Evolutionary conservation across 2,329 filamentous ascomycete genomes (phyloP).

Genomic region (Fusarium temperatum): DNA sequence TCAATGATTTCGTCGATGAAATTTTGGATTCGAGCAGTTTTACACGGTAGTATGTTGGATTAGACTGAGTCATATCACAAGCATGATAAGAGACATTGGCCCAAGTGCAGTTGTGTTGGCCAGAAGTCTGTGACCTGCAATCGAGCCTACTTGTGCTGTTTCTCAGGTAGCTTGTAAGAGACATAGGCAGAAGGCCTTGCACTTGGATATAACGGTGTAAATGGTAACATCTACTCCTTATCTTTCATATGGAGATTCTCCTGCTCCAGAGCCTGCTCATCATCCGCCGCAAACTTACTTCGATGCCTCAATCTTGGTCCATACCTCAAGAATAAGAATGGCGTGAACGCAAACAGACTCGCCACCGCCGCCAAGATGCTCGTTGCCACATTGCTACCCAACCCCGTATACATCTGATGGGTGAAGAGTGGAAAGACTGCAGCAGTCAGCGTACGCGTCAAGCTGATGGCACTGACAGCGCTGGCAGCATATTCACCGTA

Average conservation of each 20-base stretch:
- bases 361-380: slow-evolving; percentile 5
- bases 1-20: no score
- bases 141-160: not conserved
- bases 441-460: not conserved
- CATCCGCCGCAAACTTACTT: slow-evolving; percentile 6
- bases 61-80: not conserved
- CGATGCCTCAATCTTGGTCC: not conserved
- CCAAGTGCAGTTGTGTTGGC: not conserved
- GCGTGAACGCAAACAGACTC: slow-evolving; percentile 2
- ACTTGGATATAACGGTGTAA: fast-evolving
- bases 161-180: not conserved
- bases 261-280: not conserved
- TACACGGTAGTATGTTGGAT: not conserved
- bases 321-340: not conserved
- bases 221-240: not conserved
- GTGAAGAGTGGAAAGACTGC: slow-evolving; percentile 7
- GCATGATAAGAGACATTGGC: not conserved
- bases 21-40: not conserved
- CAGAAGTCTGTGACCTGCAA: not conserved
- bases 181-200: not conserved
- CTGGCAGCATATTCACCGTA: slow-evolving; percentile 10
- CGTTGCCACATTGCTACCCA: slow-evolving; percentile 6
- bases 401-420: not conserved
- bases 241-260: slow-evolving; percentile 7
- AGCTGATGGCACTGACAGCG: slow-evolving; percentile 4